A percentile compares a stretch with the other conserved stretches of the same genome.
Evolutionary conservation across 2,329 filamentous ascomycete genomes (phyloP).

Genomic region (Fusarium albosuccineum): DNA sequence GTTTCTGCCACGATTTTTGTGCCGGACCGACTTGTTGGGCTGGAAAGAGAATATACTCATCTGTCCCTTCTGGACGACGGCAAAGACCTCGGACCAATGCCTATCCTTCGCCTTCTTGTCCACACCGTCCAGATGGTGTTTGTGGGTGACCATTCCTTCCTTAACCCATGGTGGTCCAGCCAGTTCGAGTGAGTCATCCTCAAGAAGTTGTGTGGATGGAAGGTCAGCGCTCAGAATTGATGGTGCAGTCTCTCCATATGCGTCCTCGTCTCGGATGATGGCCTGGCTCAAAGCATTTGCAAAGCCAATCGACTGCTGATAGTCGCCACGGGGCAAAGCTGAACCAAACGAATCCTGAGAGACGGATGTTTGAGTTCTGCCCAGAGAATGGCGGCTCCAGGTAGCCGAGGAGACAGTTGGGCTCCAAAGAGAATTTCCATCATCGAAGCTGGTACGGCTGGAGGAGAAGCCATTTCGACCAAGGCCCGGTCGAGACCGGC

Average conservation of each 20-base stretch:
- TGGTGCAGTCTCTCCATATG: slow-evolving; percentile 61
- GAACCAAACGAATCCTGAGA: slow-evolving; percentile 92
- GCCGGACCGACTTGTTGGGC: slow-evolving; percentile 79
- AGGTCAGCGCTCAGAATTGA: slow-evolving; percentile 72
- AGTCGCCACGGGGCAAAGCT: slow-evolving; percentile 80
- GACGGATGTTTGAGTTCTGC: slow-evolving; percentile 90
- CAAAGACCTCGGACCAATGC: slow-evolving; percentile 95
- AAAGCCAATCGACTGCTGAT: slow-evolving; percentile 97
- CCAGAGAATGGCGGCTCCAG: slow-evolving; percentile 94
- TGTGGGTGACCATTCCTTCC: slow-evolving; percentile 95
- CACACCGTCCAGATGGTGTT: slow-evolving; percentile 91
- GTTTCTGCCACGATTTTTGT: slow-evolving; percentile 71
- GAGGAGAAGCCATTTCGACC: slow-evolving; percentile 86
- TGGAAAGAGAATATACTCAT: slow-evolving; percentile 95
- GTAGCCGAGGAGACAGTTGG: slow-evolving; percentile 87
- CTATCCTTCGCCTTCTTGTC: slow-evolving; percentile 95
- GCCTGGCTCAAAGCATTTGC: slow-evolving; percentile 96
- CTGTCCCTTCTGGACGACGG: slow-evolving; percentile 94
- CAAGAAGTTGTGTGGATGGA: slow-evolving; percentile 75
- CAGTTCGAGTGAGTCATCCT: slow-evolving; percentile 93
- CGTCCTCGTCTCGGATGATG: slow-evolving; percentile 89
- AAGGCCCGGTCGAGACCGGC: slow-evolving; percentile 80
- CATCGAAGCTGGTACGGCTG: slow-evolving; percentile 93
- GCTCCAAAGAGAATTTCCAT: slow-evolving; percentile 90
- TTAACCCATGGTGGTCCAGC: slow-evolving; percentile 98